Percentiles rank a stretch among this genome's conserved stretches.
Conservation (phyloP, 192 early-diverging fungal species). For the Linderina pennispora region DNA sequence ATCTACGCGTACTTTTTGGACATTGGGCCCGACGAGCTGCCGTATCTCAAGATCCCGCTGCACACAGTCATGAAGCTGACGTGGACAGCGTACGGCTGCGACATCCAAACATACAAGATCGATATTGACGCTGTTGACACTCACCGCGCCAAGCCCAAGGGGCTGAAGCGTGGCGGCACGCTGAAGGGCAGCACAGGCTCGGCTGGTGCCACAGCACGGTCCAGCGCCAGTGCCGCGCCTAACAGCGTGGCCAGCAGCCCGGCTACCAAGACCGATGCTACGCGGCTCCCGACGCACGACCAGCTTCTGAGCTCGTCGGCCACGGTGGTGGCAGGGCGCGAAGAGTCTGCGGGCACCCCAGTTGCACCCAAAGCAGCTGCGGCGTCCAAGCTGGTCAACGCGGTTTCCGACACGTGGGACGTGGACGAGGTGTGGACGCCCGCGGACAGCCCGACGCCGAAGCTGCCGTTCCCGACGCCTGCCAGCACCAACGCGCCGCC, state of each 20-base stretch:
- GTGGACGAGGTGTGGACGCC: slow-evolving; percentile 19
- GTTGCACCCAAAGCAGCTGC: slow-evolving; percentile 3
- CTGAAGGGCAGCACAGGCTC: slow-evolving; percentile 3
- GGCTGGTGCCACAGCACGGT: neutral
- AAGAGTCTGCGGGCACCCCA: neutral
- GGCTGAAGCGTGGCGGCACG: slow-evolving; percentile 19
- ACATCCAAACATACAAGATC: slow-evolving; percentile 88
- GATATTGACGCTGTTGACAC: slow-evolving; percentile 99
- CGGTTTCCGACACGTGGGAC: slow-evolving; percentile 13
- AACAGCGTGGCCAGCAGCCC: neutral
- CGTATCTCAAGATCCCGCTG: slow-evolving; percentile 98
- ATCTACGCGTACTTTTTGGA: slow-evolving; percentile 98
- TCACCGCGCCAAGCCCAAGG: slow-evolving; percentile 70
- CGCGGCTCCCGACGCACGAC: neutral
- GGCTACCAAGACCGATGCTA: neutral
- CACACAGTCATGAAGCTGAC: slow-evolving; percentile 97
- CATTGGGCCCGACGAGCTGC: slow-evolving; percentile 88
- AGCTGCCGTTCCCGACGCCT: slow-evolving; percentile 13
- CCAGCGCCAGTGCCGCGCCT: neutral
- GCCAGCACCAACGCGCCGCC: slow-evolving; percentile 13
- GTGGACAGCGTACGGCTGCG: slow-evolving; percentile 93
- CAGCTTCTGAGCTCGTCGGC: neutral
- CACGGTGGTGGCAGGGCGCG: neutral
- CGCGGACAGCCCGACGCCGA: neutral
- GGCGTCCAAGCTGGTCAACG: slow-evolving; percentile 4